Conservation (phyloP, 192 early-diverging fungal genomes). For the Funneliformis mosseae region DNA sequence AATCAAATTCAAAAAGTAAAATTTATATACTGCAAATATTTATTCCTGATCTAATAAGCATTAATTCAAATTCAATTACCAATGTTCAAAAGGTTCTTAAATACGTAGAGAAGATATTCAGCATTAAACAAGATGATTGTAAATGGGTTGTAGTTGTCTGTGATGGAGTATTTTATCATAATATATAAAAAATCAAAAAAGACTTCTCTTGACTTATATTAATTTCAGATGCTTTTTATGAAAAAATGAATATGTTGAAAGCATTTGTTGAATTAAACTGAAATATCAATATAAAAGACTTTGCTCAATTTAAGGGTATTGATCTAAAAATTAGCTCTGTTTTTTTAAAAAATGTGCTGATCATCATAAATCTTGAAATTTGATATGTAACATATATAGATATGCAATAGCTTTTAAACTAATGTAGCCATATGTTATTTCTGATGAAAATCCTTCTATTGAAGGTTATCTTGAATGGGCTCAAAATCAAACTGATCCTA, state of each 20-base stretch:
- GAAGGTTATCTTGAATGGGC: slow-evolving; percentile 25
- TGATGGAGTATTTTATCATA: no score
- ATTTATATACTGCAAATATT: no score
- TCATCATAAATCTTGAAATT: no score
- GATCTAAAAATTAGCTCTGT: slow-evolving; percentile 4
- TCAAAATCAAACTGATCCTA: slow-evolving; percentile 23
- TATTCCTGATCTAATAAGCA: no score
- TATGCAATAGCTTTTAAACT: slow-evolving; percentile 24
- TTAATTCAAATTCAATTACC: no score
- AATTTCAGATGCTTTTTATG: background rate
- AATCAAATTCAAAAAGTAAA: no score
- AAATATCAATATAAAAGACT: slow-evolving; percentile 2
- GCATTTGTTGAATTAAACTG: background rate
- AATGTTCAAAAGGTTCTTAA: no score
- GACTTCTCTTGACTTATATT: background rate
- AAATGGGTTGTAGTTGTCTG: slow-evolving; percentile 7
- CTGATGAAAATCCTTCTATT: slow-evolving; percentile 9
- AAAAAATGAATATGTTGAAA: slow-evolving; percentile 19
- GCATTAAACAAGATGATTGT: background rate
- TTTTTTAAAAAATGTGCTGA: no score
- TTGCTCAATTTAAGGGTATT: slow-evolving; percentile 15
- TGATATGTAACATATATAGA: no score
- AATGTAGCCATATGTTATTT: slow-evolving; percentile 19
- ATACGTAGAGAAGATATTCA: no score
- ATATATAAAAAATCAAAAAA: no score